Evolutionary conservation across 1,284 basidiomycete genomes (phyloP).

Genomic region (Ganoderma lingzhi): DNA sequence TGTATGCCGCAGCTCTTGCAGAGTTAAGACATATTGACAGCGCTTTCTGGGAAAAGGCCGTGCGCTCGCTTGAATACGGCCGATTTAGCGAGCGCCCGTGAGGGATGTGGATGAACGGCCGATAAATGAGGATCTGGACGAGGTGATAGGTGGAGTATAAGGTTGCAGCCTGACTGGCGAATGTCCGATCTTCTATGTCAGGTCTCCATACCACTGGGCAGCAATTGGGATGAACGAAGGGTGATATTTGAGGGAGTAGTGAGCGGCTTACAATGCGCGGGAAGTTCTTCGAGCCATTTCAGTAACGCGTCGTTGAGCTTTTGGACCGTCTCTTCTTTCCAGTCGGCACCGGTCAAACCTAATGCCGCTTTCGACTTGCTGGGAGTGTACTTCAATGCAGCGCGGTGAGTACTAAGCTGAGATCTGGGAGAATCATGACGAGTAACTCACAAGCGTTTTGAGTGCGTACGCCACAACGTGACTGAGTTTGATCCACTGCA

Average conservation of each 20-base stretch:
- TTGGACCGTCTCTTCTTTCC: constrained; percentile 69
- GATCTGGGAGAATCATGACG: background rate
- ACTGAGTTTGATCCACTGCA: constrained; percentile 71
- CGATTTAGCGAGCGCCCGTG: constrained; percentile 31
- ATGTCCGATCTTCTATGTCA: constrained; percentile 54
- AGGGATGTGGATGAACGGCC: constrained; percentile 69
- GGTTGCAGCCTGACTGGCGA: constrained; percentile 74
- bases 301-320: constrained; percentile 76
- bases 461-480: constrained; percentile 77
- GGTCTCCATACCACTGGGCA: constrained; percentile 72
- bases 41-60: constrained; percentile 53
- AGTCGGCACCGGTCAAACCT: constrained; percentile 57
- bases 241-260: background rate
- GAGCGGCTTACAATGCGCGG: constrained; percentile 63
- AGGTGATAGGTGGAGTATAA: constrained; percentile 78
- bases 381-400: constrained; percentile 71
- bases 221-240: background rate
- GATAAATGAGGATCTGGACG: constrained; percentile 76
- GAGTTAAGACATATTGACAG: constrained; percentile 74
- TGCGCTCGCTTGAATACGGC: constrained; percentile 31
- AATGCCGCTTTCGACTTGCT: constrained; percentile 66
- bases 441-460: constrained; percentile 67
- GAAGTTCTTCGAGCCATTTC: constrained; percentile 77
- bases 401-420: background rate
- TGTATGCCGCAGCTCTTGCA: constrained; percentile 67